Conservation (phyloP, 2,329 filamentous ascomycete species). For the Corinectria fuckeliana region DNA sequence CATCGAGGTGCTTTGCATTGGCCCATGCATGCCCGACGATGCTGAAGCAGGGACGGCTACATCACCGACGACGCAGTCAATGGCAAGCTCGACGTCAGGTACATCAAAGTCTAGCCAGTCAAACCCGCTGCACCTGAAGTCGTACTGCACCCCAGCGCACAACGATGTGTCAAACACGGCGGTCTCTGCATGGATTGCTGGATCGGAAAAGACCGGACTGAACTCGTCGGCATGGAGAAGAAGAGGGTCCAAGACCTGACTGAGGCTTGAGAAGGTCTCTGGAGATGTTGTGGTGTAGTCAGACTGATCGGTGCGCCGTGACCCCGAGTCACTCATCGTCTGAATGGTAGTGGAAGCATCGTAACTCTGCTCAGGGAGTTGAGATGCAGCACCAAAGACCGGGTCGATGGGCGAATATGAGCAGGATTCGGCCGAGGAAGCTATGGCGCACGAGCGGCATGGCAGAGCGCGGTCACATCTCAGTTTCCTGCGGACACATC, state of each 20-base stretch:
- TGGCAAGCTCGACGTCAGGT: conserved; percentile 15
- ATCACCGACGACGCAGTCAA: background rate
- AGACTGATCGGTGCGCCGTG: background rate
- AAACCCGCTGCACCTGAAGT: conserved; percentile 24
- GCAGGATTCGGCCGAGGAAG: conserved; percentile 12
- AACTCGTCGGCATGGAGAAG: conserved; percentile 4
- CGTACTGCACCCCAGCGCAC: conserved; percentile 8
- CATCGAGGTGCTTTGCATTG: background rate
- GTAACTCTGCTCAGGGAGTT: background rate
- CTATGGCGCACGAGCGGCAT: conserved; percentile 29
- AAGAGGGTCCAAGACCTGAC: conserved; percentile 8
- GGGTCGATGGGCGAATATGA: conserved; percentile 16
- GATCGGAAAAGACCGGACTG: conserved; percentile 8
- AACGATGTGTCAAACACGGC: background rate
- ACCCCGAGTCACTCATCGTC: background rate
- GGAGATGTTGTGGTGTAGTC: background rate
- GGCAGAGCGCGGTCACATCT: conserved; percentile 36
- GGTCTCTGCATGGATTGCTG: background rate
- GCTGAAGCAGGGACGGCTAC: background rate
- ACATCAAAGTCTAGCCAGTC: conserved; percentile 35
- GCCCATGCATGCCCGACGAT: background rate
- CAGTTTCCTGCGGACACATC: conserved; percentile 38
- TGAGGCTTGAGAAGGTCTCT: background rate
- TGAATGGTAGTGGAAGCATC: background rate
- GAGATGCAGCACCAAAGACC: background rate